Conservation (phyloP, 306 rosid species). For the Styphnolobium japonicum region DNA sequence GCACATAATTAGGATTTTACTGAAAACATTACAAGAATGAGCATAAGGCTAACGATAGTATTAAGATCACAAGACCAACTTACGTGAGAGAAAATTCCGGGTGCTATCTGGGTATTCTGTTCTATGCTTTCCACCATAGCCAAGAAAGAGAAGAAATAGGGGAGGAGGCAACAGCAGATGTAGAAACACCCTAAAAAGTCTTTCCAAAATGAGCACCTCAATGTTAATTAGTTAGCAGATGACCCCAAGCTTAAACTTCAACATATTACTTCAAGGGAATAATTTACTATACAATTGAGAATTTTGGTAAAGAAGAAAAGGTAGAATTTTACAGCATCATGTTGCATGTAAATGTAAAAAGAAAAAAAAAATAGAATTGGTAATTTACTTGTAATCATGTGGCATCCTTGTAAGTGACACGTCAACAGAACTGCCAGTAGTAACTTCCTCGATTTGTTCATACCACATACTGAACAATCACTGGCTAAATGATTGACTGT, state of each 20-base stretch:
- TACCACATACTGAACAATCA: slow-evolving; percentile 42
- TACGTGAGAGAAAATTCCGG: slow-evolving; percentile 32
- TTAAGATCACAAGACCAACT: slow-evolving; percentile 15
- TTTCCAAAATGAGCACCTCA: slow-evolving; percentile 24
- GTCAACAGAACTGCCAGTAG: slow-evolving; percentile 3
- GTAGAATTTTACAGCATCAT: slow-evolving; percentile 17
- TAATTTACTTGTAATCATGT: slow-evolving; percentile 34
- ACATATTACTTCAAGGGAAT: neutral
- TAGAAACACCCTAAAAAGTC: slow-evolving; percentile 27
- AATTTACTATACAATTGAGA: neutral
- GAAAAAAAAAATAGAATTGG: slow-evolving; percentile 22
- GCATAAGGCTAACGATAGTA: neutral
- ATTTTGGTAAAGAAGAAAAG: neutral
- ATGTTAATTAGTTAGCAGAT: slow-evolving; percentile 23
- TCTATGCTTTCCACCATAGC: slow-evolving; percentile 27
- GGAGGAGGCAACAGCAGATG: neutral
- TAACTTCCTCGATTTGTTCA: slow-evolving; percentile 22
- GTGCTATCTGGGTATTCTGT: slow-evolving; percentile 22
- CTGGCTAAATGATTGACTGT: slow-evolving; percentile 22
- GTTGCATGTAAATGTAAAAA: slow-evolving; percentile 27
- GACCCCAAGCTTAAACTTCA: slow-evolving; percentile 20
- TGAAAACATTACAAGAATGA: slow-evolving; percentile 15
- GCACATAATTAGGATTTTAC: neutral
- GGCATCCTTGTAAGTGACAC: slow-evolving; percentile 16
- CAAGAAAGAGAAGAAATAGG: slow-evolving; percentile 29